A percentile compares a stretch with the other conserved stretches of the same genome.
phyloP scores from a whole-genome alignment of 495 filamentous ascomycete species.

The Aspergillus panamensis region DNA sequence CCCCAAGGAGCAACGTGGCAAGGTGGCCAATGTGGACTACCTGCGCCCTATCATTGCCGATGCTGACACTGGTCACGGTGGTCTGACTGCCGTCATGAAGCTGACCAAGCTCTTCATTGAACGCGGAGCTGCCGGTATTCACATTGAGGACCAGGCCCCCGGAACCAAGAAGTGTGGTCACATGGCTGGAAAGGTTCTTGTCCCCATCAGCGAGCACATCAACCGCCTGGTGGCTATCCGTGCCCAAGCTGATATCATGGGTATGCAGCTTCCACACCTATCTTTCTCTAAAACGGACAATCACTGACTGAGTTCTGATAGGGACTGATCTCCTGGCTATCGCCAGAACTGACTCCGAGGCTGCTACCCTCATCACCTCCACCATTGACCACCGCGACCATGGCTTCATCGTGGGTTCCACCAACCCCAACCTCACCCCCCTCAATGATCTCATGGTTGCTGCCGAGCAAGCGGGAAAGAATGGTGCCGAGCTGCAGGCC shows the following conservation, averaged over 20 bases:
- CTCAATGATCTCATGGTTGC: conserved; percentile 88
- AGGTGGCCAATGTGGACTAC: conserved; percentile 83
- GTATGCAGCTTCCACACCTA: conserved; percentile 34
- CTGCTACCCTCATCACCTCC: conserved; percentile 93
- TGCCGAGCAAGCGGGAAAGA: conserved; percentile 80
- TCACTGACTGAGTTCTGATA: conserved; percentile 18
- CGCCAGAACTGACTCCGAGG: conserved; percentile 95
- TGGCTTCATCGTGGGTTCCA: conserved; percentile 83
- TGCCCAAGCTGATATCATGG: conserved; percentile 98
- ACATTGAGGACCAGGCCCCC: conserved; percentile 97
- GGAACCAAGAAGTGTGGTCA: conserved; percentile 99
- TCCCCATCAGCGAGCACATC: conserved; percentile 97
- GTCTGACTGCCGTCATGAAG: conserved; percentile 97
- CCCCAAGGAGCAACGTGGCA: conserved; percentile 67
- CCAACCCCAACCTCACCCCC: conserved; percentile 79
- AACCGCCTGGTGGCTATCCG: conserved; percentile 96
- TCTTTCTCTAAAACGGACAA: too few relatives aligned
- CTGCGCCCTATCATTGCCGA: conserved; percentile 95
- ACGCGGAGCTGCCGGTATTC: conserved; percentile 94
- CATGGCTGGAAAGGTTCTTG: conserved; percentile 98
- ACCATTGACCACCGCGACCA: conserved; percentile 96
- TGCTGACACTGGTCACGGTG: conserved; percentile 96
- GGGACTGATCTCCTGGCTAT: conserved; percentile 82
- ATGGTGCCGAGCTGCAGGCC: conserved; percentile 74
- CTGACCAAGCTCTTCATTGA: conserved; percentile 97